These are phyloP conservation scores for Yamadazyma spencermartinsiae DNA, from an alignment of 1,139 yeast species.

Conservation along the genomic window DNA sequence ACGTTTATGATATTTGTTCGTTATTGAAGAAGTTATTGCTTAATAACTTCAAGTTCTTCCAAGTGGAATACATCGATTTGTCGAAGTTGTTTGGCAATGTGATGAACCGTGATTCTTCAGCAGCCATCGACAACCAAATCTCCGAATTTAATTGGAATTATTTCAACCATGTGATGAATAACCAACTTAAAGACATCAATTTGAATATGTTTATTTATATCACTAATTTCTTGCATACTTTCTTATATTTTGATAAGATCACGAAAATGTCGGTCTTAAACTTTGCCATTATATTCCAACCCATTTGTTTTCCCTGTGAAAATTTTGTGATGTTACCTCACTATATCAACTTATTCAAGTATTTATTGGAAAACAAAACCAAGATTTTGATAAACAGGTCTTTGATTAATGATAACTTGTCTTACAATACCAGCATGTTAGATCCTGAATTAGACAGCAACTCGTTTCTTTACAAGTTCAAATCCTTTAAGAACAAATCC, in stretches of 20 bases:
- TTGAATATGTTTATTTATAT: constrained; percentile 16
- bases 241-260: constrained; percentile 8
- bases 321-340: constrained; percentile 16
- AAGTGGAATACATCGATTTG: constrained; percentile 5
- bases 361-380: constrained; percentile 9
- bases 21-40: constrained; percentile 20
- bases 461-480: constrained; percentile 14
- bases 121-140: constrained; percentile 1
- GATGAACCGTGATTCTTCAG: background rate
- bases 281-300: constrained; percentile 20
- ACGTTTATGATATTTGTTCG: constrained; percentile 23
- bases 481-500: constrained; percentile 17
- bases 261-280: constrained; percentile 20
- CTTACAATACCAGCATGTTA: background rate
- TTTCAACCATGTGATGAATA: constrained; percentile 15
- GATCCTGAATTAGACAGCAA: constrained; percentile 1
- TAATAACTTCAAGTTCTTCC: constrained; percentile 9
- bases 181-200: constrained; percentile 7
- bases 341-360: constrained; percentile 15
- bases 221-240: constrained; percentile 12
- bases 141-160: constrained; percentile 12
- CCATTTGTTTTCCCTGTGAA: constrained; percentile 17
- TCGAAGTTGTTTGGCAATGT: constrained; percentile 5
- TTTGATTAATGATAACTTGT: constrained; percentile 8
- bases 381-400: constrained; percentile 6